These are phyloP conservation scores for Trichodelitschia bisporula DNA, from an alignment of 495 filamentous ascomycete species.

Conservation along the genomic window DNA sequence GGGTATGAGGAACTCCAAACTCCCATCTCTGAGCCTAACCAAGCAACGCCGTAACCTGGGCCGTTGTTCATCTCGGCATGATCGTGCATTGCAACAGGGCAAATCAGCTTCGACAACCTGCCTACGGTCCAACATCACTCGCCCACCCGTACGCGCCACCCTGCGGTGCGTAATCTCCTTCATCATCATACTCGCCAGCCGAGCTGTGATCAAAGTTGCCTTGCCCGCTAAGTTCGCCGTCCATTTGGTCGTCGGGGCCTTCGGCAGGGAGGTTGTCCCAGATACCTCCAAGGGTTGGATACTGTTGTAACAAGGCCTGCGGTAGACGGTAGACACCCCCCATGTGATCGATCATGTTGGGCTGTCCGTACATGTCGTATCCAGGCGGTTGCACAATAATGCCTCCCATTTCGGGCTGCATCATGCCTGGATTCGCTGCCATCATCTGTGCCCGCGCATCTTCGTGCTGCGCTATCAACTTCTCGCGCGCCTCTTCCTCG, in stretches of 20 bases:
- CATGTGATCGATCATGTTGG: conserved; percentile 5
- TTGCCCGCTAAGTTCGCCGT: conserved; percentile 46
- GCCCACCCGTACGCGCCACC: too few relatives aligned
- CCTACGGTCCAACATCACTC: too few relatives aligned
- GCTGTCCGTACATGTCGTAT: conserved; percentile 4
- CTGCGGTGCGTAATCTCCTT: too few relatives aligned
- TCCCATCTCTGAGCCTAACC: too few relatives aligned
- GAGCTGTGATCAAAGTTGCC: conserved; percentile 83
- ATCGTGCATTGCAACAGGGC: too few relatives aligned
- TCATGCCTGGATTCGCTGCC: conserved; percentile 1
- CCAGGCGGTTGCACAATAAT: conserved; percentile 2
- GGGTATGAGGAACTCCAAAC: too few relatives aligned
- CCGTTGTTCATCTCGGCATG: too few relatives aligned
- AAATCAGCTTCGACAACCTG: too few relatives aligned
- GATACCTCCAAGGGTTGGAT: conserved; percentile 65
- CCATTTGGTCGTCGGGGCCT: conserved; percentile 15
- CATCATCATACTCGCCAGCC: conserved; percentile 30
- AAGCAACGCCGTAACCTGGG: too few relatives aligned
- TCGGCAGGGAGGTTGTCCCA: conserved; percentile 27
- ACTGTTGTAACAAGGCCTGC: conserved; percentile 69
- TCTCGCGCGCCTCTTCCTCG: conserved; percentile 52
- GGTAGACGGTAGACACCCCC: too few relatives aligned
- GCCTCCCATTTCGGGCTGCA: conserved; percentile 6
- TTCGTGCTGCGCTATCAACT: too few relatives aligned
- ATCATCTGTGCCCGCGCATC: conserved; percentile 1